These are phyloP conservation scores for Cladorrhinum samala DNA, from an alignment of 495 filamentous ascomycete species.

Conservation along the genomic window DNA sequence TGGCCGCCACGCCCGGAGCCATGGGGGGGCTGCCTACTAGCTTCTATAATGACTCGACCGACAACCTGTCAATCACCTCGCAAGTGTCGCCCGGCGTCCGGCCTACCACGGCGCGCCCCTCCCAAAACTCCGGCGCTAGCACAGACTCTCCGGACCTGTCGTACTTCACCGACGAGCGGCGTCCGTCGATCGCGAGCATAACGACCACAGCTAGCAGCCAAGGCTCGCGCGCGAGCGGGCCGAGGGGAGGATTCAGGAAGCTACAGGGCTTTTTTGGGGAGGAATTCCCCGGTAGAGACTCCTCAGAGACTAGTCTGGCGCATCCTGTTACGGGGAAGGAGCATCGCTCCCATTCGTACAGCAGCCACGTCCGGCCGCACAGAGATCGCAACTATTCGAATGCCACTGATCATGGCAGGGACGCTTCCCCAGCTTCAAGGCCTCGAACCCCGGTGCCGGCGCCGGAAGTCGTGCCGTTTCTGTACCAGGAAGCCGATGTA, in stretches of 20 bases:
- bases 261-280: constrained; percentile 84
- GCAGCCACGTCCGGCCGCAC: constrained; percentile 45
- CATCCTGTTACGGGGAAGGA: constrained; percentile 46
- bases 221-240: constrained; percentile 74
- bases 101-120: constrained; percentile 52
- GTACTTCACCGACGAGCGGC: constrained; percentile 65
- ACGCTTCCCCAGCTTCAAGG: constrained; percentile 63
- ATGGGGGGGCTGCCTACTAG: constrained; percentile 33
- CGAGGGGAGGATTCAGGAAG: constrained; percentile 61
- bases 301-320: constrained; percentile 66
- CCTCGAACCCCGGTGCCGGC: constrained; percentile 82
- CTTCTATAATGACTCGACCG: constrained; percentile 63
- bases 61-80: constrained; percentile 49
- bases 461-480: constrained; percentile 90
- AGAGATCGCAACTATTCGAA: constrained; percentile 74
- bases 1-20: constrained; percentile 25
- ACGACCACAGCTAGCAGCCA: constrained; percentile 82
- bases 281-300: constrained; percentile 63
- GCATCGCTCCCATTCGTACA: constrained; percentile 51
- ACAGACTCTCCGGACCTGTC: constrained; percentile 64
- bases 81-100: constrained; percentile 65
- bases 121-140: constrained; percentile 37
- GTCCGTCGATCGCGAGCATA: constrained; percentile 84
- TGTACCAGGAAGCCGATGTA: constrained; percentile 84
- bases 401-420: constrained; percentile 52